Evolutionary conservation across 805 yeast species (phyloP).

Genomic region (Jamesozyma piceae): DNA sequence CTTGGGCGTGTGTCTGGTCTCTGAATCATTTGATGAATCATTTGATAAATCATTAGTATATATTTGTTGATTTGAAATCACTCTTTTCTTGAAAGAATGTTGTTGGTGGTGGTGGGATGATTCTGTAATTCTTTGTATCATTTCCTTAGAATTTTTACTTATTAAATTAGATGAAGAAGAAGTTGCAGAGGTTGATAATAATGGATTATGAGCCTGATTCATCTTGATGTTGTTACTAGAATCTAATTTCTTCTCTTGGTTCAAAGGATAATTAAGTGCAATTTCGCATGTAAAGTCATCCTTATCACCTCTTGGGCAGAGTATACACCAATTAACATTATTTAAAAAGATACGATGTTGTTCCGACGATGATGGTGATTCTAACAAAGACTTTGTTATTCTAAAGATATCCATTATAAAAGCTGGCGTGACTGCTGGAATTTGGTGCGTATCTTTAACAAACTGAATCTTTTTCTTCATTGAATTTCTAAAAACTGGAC

Average conservation of each 20-base stretch:
- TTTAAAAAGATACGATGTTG: conserved; percentile 14
- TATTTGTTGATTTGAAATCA: neutral
- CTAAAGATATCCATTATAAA: conserved; percentile 21
- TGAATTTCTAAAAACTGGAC: conserved; percentile 25
- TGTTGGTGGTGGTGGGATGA: neutral
- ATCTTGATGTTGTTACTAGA: neutral
- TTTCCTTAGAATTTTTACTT: neutral
- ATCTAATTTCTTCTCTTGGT: neutral
- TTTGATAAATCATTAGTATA: neutral
- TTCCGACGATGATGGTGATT: neutral
- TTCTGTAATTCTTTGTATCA: neutral
- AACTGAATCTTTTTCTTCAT: conserved; percentile 29
- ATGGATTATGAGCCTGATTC: neutral
- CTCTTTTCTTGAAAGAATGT: neutral
- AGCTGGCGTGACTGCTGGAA: conserved; percentile 28
- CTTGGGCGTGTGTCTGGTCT: neutral
- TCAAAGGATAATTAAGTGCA: neutral
- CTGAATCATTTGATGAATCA: neutral
- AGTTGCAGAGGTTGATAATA: neutral
- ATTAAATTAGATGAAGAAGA: neutral
- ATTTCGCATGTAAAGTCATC: conserved; percentile 17
- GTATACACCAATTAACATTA: conserved; percentile 28
- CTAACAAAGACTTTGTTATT: conserved; percentile 2
- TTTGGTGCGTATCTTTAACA: conserved; percentile 21
- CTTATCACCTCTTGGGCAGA: conserved; percentile 24